A percentile compares a stretch with the other conserved stretches of the same genome.
phyloP scores from a whole-genome alignment of 1,139 yeast species.

The Diutina ranongensis region DNA sequence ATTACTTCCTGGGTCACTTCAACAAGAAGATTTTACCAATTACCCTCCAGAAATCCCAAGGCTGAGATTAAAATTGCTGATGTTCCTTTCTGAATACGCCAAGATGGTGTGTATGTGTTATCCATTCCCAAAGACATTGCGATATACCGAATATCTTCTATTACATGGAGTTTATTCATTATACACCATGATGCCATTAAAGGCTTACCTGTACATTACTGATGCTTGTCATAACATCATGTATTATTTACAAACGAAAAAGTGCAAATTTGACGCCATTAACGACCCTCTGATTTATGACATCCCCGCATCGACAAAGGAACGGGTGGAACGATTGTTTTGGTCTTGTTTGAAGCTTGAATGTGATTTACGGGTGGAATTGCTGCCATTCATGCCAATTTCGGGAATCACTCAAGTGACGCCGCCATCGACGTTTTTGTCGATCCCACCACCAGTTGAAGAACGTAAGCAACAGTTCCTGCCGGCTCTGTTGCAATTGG shows the following conservation, averaged over 20 bases:
- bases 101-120: slow-evolving; percentile 6
- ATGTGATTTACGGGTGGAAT: slow-evolving; percentile 32
- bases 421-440: slow-evolving; percentile 34
- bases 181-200: slow-evolving; percentile 25
- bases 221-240: slow-evolving; percentile 25
- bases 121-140: slow-evolving; percentile 5
- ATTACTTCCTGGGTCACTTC: not conserved
- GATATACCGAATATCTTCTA: slow-evolving; percentile 15
- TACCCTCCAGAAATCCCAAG: slow-evolving; percentile 1
- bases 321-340: slow-evolving; percentile 26
- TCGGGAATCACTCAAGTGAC: slow-evolving; percentile 30
- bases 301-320: slow-evolving; percentile 8
- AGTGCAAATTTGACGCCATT: slow-evolving; percentile 7
- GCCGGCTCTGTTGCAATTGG: slow-evolving; percentile 18
- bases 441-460: slow-evolving; percentile 21
- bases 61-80: not conserved
- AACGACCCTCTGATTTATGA: slow-evolving; percentile 8
- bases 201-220: slow-evolving; percentile 24
- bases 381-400: slow-evolving; percentile 30
- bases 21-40: not conserved
- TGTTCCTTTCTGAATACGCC: not conserved
- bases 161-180: slow-evolving; percentile 26
- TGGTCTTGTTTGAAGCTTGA: slow-evolving; percentile 38
- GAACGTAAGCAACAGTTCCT: slow-evolving; percentile 15
- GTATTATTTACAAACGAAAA: slow-evolving; percentile 16